These are phyloP conservation scores for Mortierella sp. DNA, from an alignment of 371 early-diverging fungal genomes.

Conservation along the genomic window DNA sequence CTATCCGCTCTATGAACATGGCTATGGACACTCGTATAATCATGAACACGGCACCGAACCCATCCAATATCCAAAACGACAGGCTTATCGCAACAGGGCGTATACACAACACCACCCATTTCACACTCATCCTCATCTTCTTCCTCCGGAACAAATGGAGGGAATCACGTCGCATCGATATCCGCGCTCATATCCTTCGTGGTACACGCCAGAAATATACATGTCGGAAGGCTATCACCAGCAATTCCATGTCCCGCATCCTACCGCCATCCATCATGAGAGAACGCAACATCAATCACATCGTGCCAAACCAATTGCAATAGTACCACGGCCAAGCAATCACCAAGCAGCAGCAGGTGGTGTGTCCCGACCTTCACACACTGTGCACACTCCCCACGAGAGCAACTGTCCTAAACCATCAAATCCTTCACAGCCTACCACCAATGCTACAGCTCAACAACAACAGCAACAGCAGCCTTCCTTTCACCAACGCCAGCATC, in stretches of 20 bases:
- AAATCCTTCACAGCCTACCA: not conserved
- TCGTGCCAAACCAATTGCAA: too few species aligned
- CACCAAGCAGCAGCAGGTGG: not conserved
- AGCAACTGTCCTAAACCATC: slow-evolving; percentile 2
- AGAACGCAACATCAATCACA: not conserved
- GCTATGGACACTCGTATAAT: slow-evolving; percentile 2
- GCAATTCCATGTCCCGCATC: not conserved
- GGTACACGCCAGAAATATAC: slow-evolving; percentile 43
- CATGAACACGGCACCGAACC: slow-evolving; percentile 5
- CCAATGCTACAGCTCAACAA: slow-evolving; percentile 5
- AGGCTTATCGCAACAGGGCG: slow-evolving; percentile 11
- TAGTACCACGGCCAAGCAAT: slow-evolving; percentile 30
- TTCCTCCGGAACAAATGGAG: not conserved
- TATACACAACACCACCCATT: slow-evolving; percentile 2
- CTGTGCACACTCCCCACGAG: slow-evolving; percentile 6
- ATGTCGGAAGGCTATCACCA: slow-evolving; percentile 8
- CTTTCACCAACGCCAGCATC: slow-evolving; percentile 39
- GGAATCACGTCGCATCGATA: slow-evolving; percentile 1
- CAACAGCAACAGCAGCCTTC: slow-evolving; percentile 29
- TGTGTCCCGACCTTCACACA: not conserved
- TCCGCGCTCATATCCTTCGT: slow-evolving; percentile 37
- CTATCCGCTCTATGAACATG: slow-evolving; percentile 4
- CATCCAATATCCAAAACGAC: slow-evolving; percentile 17
- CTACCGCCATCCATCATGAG: slow-evolving; percentile 12
- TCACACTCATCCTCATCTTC: not conserved